Percentiles rank a stretch among this genome's conserved stretches.
phyloP scores from a whole-genome alignment of 1,284 basidiomycete species.

The Ceraceosorus guamensis region DNA sequence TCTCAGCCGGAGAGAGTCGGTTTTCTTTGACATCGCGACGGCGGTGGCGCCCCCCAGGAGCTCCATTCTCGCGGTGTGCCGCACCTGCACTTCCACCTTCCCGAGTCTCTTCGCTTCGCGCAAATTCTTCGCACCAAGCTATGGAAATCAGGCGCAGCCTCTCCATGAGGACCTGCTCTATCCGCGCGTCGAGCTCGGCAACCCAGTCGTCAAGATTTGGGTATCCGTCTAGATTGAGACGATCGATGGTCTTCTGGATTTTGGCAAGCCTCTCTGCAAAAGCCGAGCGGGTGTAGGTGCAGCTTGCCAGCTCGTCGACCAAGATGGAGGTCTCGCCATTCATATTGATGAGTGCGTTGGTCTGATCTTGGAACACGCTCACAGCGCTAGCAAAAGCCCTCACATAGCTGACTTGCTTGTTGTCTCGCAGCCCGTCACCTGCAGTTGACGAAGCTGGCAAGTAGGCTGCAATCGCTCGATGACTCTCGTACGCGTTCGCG shows the following conservation, averaged over 20 bases:
- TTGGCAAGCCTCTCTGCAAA: constrained; percentile 71
- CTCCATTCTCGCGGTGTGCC: background rate
- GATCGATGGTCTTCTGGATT: constrained; percentile 85
- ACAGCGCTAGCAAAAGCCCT: constrained; percentile 88
- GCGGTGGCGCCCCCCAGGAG: constrained; percentile 10
- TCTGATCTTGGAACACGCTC: constrained; percentile 73
- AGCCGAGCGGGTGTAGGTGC: constrained; percentile 72
- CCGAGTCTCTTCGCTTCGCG: constrained; percentile 6
- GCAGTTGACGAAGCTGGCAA: constrained; percentile 20
- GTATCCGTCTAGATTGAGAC: constrained; percentile 89
- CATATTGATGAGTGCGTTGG: constrained; percentile 82
- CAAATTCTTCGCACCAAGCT: constrained; percentile 79
- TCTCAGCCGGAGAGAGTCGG: background rate
- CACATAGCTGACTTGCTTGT: constrained; percentile 83
- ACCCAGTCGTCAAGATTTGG: constrained; percentile 98
- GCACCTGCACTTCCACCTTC: constrained; percentile 6
- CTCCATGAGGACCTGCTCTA: constrained; percentile 73
- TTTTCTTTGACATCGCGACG: constrained; percentile 1
- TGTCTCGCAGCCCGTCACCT: constrained; percentile 56
- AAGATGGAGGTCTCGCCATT: constrained; percentile 76
- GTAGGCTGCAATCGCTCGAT: constrained; percentile 56
- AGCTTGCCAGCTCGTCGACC: constrained; percentile 78
- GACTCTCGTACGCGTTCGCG: constrained; percentile 38
- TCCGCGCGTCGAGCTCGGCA: constrained; percentile 73
- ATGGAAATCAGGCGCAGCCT: constrained; percentile 72